Evolutionary conservation across 805 yeast genomes (phyloP), one percentile per base, ranked within the genome.

Genomic region (Lipomyces starkeyi): DNA sequence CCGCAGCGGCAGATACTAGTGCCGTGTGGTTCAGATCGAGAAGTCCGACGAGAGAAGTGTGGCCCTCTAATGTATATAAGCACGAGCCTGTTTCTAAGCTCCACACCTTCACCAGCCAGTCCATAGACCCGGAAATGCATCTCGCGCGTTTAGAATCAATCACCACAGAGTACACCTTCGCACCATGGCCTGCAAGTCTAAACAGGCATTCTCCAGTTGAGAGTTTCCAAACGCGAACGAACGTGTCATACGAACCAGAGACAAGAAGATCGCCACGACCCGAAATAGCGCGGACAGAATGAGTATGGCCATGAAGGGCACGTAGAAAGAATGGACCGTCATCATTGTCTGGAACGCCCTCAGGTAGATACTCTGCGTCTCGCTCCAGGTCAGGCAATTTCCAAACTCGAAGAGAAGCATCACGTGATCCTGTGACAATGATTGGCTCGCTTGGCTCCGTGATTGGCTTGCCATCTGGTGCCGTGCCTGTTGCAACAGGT

Each of bases 1-100:
- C 99, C 0, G 98, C 98, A 1, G 98, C 98, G 0, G 97, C 99
- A 58, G 97, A 90, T 1, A 94, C 97, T 13, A 95, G 81, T 59
- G 87, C 88, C 47, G 89, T 87, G 32, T 89, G 88, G 5, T 92
- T 87, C 8, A 93, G 84, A 58, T 91, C 91, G 34, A 94, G 82
- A 14, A 95, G 81, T 0, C 98, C 99, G 17, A 95, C 99, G 25
- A 95, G 80, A 13, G 94, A 91, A 0, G 91, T 88, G 78, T 95
- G 99, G 0, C 97, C 98, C 65, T 88, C 92, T 58, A 94, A 80
- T 0, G 91, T 85, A 57, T 87, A 82, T 60, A 91, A 78, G 61
- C 89, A 84, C 68, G 85, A 83, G 8, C 98, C 97, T 20, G 89
- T 87, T 54, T 84, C 86, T 62, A 93, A 81, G 78, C 93, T 93